phyloP scores from a whole-genome alignment of 2,329 filamentous ascomycete genomes.

The Nemania bipapillata region DNA sequence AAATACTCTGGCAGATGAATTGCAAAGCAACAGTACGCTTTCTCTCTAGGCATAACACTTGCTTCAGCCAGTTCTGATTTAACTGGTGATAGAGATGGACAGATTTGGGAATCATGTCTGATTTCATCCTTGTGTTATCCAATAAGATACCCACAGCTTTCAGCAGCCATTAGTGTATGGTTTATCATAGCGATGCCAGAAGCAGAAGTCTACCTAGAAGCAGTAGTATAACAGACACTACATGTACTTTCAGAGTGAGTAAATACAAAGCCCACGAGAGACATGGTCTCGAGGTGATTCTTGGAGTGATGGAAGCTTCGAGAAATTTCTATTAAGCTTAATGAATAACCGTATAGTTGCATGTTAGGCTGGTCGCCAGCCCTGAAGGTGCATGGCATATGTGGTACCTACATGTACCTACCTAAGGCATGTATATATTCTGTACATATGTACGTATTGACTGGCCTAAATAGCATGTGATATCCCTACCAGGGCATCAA shows the following conservation, averaged over 20 bases:
- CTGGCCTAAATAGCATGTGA: background rate
- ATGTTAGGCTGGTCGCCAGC: background rate
- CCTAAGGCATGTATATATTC: too few species aligned
- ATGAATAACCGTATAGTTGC: background rate
- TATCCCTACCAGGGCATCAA: background rate
- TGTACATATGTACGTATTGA: background rate
- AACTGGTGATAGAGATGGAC: constrained; percentile 5
- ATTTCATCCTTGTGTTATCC: constrained; percentile 16
- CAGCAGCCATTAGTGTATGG: constrained; percentile 11
- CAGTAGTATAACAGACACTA: background rate
- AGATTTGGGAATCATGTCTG: constrained; percentile 7
- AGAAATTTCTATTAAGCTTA: constrained; percentile 30
- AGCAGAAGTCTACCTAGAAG: background rate
- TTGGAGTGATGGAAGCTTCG: constrained; percentile 33
- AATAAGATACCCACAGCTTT: constrained; percentile 36
- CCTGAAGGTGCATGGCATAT: too few species aligned
- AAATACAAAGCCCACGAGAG: background rate
- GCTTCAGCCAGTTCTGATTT: background rate
- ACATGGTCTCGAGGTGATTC: background rate
- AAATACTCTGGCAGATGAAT: background rate
- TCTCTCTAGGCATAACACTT: too few species aligned
- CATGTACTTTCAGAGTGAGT: background rate
- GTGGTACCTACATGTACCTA: too few species aligned
- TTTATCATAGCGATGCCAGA: background rate
- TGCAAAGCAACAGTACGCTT: background rate